A percentile compares a stretch with the other conserved stretches of the same genome.
These are phyloP conservation scores for Erythrobasidium hasegawianum DNA, from an alignment of 1,284 basidiomycete genomes.

Conservation along the genomic window DNA sequence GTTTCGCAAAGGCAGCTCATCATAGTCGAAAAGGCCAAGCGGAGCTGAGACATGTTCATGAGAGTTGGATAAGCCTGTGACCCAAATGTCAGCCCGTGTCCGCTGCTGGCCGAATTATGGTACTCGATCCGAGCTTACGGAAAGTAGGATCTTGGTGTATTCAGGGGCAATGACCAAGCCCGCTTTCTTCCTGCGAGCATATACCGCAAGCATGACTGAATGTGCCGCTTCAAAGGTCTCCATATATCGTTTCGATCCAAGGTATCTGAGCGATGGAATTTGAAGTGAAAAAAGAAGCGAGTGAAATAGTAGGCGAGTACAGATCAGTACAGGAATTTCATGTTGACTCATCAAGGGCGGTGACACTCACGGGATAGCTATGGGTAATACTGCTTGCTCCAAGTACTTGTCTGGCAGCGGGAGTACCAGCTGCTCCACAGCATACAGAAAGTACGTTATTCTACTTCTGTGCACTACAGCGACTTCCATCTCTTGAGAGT, in stretches of 20 bases:
- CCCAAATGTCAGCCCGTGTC: too few relatives aligned
- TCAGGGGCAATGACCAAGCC: slow-evolving; percentile 33
- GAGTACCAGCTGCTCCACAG: slow-evolving; percentile 40
- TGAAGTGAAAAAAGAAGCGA: too few relatives aligned
- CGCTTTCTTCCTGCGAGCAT: slow-evolving; percentile 15
- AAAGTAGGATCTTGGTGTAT: slow-evolving; percentile 39
- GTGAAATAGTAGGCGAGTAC: too few relatives aligned
- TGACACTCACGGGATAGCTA: slow-evolving; percentile 37
- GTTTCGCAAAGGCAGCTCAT: slow-evolving; percentile 33
- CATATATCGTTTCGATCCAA: slow-evolving; percentile 35
- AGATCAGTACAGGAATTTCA: too few relatives aligned
- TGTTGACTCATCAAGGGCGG: too few relatives aligned
- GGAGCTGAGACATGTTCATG: slow-evolving; percentile 38
- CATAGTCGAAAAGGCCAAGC: slow-evolving; percentile 40
- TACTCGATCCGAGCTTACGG: background rate
- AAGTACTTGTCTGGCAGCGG: slow-evolving; percentile 38
- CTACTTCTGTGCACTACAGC: slow-evolving; percentile 1
- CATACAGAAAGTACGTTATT: slow-evolving; percentile 42
- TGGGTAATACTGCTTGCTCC: slow-evolving; percentile 31
- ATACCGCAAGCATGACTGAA: slow-evolving; percentile 42
- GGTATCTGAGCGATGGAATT: slow-evolving; percentile 40
- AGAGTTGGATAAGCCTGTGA: slow-evolving; percentile 36
- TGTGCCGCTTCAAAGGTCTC: slow-evolving; percentile 45
- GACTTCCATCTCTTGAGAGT: too few relatives aligned
- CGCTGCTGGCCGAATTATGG: too few relatives aligned